These are phyloP conservation scores for Diaporthe helianthi DNA, from an alignment of 2,329 filamentous ascomycete genomes.

Conservation along the genomic window DNA sequence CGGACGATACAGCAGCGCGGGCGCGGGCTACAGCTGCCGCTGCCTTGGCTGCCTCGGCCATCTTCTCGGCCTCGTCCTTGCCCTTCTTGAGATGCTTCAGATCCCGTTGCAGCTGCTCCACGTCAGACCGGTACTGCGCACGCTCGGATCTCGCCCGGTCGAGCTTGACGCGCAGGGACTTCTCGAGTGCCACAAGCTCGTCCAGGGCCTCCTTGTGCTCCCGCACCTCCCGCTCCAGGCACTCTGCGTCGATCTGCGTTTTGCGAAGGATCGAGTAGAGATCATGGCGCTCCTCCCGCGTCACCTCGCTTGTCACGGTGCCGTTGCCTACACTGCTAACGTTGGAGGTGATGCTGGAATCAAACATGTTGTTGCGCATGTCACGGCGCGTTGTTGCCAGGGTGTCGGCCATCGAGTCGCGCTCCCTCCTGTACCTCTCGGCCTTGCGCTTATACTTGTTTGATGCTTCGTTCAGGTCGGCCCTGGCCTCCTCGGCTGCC, in stretches of 20 bases:
- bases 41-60: slow-evolving; percentile 39
- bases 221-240: slow-evolving; percentile 74
- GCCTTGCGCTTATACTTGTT: slow-evolving; percentile 56
- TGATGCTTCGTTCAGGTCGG: slow-evolving; percentile 52
- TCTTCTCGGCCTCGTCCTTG: slow-evolving; percentile 46
- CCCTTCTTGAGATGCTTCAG: slow-evolving; percentile 53
- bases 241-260: slow-evolving; percentile 69
- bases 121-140: slow-evolving; percentile 59
- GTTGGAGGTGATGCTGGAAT: slow-evolving; percentile 39
- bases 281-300: slow-evolving; percentile 62
- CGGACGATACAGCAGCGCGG: slow-evolving; percentile 30
- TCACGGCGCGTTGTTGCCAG: slow-evolving; percentile 43
- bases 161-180: slow-evolving; percentile 69
- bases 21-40: slow-evolving; percentile 34
- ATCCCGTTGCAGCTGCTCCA: slow-evolving; percentile 62
- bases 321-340: slow-evolving; percentile 40
- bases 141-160: slow-evolving; percentile 73
- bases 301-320: slow-evolving; percentile 46
- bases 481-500: slow-evolving; percentile 55
- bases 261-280: slow-evolving; percentile 67
- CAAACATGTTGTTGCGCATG: slow-evolving; percentile 38
- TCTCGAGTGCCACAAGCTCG: slow-evolving; percentile 61
- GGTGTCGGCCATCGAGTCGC: slow-evolving; percentile 47
- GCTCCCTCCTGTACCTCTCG: slow-evolving; percentile 58
- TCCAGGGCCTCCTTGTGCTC: slow-evolving; percentile 73